Evolutionary conservation across 805 yeast species (phyloP).

Genomic region (Myxozyma neotropica): DNA sequence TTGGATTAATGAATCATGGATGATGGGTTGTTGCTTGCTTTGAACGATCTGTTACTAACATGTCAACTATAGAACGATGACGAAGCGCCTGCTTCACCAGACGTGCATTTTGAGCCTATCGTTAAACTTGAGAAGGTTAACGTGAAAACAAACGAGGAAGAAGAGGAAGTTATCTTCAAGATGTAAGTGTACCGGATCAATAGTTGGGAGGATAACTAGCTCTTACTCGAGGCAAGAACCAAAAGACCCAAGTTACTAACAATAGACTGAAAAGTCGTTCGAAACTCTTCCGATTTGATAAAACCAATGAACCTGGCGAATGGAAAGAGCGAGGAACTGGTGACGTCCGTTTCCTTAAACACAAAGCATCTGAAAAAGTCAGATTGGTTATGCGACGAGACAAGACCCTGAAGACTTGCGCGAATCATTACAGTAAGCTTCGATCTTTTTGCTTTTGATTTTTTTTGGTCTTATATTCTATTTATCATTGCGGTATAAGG

Average conservation of each 20-base stretch:
- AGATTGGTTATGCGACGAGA: constrained; percentile 98
- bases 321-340: constrained; percentile 99
- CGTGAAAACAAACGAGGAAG: constrained; percentile 92
- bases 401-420: constrained; percentile 96
- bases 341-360: constrained; percentile 92
- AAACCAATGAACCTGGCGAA: constrained; percentile 66
- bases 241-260: background rate
- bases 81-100: constrained; percentile 69
- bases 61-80: constrained; percentile 50
- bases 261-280: constrained; percentile 55
- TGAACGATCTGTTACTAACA: constrained; percentile 34
- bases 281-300: constrained; percentile 81
- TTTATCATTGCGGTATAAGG: too few species aligned
- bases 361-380: constrained; percentile 77
- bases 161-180: constrained; percentile 79
- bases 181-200: constrained; percentile 49
- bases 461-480: too few species aligned
- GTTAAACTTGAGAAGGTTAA: constrained; percentile 95
- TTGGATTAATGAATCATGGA: background rate
- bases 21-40: background rate
- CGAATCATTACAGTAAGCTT: constrained; percentile 79
- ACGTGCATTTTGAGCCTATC: constrained; percentile 94
- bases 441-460: background rate
- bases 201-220: background rate
- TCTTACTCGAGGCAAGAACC: background rate